Conservation (phyloP, 371 early-diverging fungal species). For the Lichtheimia ramosa region DNA sequence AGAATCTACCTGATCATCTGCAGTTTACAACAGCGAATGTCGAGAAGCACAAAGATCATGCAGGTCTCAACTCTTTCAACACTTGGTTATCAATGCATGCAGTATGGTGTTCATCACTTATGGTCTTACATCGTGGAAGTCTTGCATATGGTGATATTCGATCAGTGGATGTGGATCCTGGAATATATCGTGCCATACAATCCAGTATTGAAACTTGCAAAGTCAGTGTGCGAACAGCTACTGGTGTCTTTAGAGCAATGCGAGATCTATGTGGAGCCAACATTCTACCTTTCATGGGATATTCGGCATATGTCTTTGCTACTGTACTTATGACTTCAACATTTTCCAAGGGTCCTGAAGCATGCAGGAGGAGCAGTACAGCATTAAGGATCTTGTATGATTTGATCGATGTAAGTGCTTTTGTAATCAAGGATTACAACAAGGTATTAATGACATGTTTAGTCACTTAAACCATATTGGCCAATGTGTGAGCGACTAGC, state of each 20-base stretch:
- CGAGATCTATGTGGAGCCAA: conserved; percentile 38
- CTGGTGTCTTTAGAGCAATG: conserved; percentile 33
- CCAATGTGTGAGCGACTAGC: conserved; percentile 45
- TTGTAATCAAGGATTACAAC: not conserved
- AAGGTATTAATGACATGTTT: not conserved
- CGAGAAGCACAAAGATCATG: conserved; percentile 21
- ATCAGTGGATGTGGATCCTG: conserved; percentile 5
- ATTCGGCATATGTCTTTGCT: conserved; percentile 47
- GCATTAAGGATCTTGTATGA: conserved; percentile 28
- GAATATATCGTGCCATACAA: conserved; percentile 24
- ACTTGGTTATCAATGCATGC: conserved; percentile 43
- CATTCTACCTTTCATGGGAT: conserved; percentile 46
- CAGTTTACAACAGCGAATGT: conserved; percentile 28
- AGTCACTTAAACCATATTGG: conserved; percentile 35
- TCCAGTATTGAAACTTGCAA: conserved; percentile 35
- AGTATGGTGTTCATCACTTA: conserved; percentile 35
- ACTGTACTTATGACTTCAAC: conserved; percentile 48
- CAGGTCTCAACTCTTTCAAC: conserved; percentile 34
- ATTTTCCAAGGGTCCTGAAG: conserved; percentile 33
- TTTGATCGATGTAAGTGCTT: conserved; percentile 19
- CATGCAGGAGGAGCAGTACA: conserved; percentile 32
- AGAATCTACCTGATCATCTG: conserved; percentile 26
- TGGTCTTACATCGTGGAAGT: conserved; percentile 44
- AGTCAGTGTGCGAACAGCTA: conserved; percentile 29
- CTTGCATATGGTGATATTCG: conserved; percentile 40